A percentile compares a stretch with the other conserved stretches of the same genome.
Evolutionary conservation across 148 eudicot species (phyloP).

Genomic region (Arbutus unedo): DNA sequence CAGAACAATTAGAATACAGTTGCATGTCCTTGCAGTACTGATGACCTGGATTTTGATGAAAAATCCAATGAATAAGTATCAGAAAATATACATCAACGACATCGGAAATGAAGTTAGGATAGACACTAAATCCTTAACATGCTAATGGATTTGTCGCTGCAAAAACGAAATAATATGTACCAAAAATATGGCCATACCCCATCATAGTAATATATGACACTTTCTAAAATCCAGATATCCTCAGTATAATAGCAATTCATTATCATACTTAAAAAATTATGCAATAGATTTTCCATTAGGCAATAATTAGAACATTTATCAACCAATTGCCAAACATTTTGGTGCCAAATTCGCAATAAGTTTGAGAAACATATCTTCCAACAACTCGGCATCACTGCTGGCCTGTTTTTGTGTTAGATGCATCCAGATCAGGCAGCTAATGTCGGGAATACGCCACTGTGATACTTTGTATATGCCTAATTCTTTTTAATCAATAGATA

Average conservation of each 20-base stretch:
- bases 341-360: neutral
- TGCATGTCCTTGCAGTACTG: conserved; percentile 99
- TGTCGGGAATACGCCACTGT: neutral
- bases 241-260: too few relatives aligned
- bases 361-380: neutral
- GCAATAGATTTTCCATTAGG: neutral
- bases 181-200: neutral
- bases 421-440: neutral
- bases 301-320: neutral
- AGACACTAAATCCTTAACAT: neutral
- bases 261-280: neutral
- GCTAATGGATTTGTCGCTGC: neutral
- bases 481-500: neutral
- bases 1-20: conserved; percentile 87
- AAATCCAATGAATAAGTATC: conserved; percentile 1
- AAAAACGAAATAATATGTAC: neutral
- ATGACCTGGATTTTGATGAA: conserved; percentile 61
- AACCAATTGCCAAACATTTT: neutral
- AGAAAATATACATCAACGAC: conserved; percentile 4
- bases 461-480: neutral
- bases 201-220: neutral
- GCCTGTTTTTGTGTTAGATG: neutral
- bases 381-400: neutral
- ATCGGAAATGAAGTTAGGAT: neutral
- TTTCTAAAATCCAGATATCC: neutral